Percentiles rank a stretch among this genome's conserved stretches.
Evolutionary conservation across 1,284 basidiomycete genomes (phyloP).

Genomic region (Moesziomyces globuligerus): DNA sequence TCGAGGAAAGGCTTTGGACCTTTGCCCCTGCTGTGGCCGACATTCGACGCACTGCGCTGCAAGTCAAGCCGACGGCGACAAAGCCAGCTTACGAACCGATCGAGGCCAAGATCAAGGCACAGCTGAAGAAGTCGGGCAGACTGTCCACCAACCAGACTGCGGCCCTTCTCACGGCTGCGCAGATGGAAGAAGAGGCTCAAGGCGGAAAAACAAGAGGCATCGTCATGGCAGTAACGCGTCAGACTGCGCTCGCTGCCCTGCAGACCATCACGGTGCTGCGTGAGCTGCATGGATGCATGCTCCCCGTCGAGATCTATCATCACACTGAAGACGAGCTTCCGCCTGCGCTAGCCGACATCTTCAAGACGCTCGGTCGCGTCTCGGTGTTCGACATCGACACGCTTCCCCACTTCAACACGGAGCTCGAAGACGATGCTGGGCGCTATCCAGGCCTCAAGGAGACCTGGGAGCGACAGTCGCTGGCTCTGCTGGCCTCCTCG

Average conservation of each 20-base stretch:
- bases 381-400: constrained; percentile 22
- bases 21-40: constrained; percentile 27
- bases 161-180: constrained; percentile 8
- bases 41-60: constrained; percentile 25
- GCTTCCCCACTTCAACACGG: constrained; percentile 16
- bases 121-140: constrained; percentile 11
- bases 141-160: constrained; percentile 14
- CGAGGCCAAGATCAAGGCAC: constrained; percentile 16
- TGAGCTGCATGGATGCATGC: constrained; percentile 20
- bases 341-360: constrained; percentile 8
- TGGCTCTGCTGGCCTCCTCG: constrained; percentile 22
- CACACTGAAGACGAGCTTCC: constrained; percentile 37
- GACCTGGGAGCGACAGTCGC: constrained; percentile 27
- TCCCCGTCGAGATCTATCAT: constrained; percentile 36
- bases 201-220: constrained; percentile 34
- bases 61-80: constrained; percentile 1
- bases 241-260: constrained; percentile 21
- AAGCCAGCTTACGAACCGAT: not conserved
- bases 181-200: constrained; percentile 12
- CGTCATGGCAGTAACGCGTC: constrained; percentile 28
- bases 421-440: constrained; percentile 42
- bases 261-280: constrained; percentile 32
- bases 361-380: constrained; percentile 21
- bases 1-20: constrained; percentile 32
- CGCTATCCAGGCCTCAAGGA: constrained; percentile 30